Evolutionary conservation across 305 asterid species (phyloP).

Genomic region (Solanum hybrid): DNA sequence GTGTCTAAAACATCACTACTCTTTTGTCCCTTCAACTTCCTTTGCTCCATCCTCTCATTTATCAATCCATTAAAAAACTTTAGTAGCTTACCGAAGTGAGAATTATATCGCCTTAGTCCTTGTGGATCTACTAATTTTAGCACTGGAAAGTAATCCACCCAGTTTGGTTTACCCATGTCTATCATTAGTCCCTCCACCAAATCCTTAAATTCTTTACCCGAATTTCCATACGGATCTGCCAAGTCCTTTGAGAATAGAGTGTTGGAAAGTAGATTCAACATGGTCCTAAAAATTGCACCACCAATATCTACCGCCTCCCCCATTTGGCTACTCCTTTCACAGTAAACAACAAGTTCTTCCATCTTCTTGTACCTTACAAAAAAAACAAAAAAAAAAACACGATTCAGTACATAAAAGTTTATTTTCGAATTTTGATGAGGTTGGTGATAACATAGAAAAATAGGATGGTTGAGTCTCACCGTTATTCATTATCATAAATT

Average conservation of each 20-base stretch:
- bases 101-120: neutral
- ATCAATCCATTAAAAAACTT: neutral
- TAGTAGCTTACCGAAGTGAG: neutral
- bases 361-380: slow-evolving; percentile 11
- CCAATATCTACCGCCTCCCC: slow-evolving; percentile 21
- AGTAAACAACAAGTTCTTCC: slow-evolving; percentile 10
- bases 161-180: neutral
- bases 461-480: neutral
- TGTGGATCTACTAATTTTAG: neutral
- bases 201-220: slow-evolving; percentile 15
- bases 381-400: neutral
- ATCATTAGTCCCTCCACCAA: slow-evolving; percentile 1
- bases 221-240: slow-evolving; percentile 6
- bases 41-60: neutral
- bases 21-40: neutral
- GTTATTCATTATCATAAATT: neutral
- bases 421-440: neutral
- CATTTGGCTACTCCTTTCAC: neutral
- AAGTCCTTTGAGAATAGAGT: slow-evolving; percentile 23
- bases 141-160: neutral
- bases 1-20: neutral
- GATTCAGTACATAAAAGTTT: no score
- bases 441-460: neutral
- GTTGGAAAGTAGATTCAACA: slow-evolving; percentile 21
- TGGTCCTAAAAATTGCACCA: slow-evolving; percentile 17